These are phyloP conservation scores for Trichocladium uniseriatum DNA, from an alignment of 495 filamentous ascomycete species.

Conservation along the genomic window DNA sequence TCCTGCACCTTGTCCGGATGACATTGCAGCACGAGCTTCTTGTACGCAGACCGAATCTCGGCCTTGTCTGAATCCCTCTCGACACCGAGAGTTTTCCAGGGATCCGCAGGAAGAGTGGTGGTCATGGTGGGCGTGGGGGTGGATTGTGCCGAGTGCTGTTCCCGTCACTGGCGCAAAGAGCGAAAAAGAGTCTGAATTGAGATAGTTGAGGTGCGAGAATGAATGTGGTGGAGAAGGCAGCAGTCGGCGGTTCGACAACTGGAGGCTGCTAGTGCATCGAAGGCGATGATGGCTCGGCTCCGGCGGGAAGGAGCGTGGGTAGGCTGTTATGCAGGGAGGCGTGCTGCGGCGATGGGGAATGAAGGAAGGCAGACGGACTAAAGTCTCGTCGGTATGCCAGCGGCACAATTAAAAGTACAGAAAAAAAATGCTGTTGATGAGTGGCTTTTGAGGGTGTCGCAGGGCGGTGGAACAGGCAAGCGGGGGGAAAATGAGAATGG, in stretches of 20 bases:
- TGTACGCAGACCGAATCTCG: slow-evolving; percentile 72
- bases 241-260: slow-evolving; percentile 19
- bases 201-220: slow-evolving; percentile 9
- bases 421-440: slow-evolving; percentile 4
- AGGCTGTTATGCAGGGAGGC: slow-evolving; percentile 17
- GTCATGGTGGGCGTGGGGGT: slow-evolving; percentile 44
- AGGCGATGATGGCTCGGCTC: slow-evolving; percentile 12
- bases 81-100: slow-evolving; percentile 74
- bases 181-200: neutral
- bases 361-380: slow-evolving; percentile 8
- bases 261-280: slow-evolving; percentile 32
- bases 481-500: slow-evolving; percentile 1
- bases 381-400: neutral
- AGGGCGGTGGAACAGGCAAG: slow-evolving; percentile 8
- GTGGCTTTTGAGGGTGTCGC: slow-evolving; percentile 3
- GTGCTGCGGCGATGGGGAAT: slow-evolving; percentile 18
- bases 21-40: slow-evolving; percentile 85
- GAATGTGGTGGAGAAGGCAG: slow-evolving; percentile 10
- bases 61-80: slow-evolving; percentile 60
- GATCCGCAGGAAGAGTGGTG: slow-evolving; percentile 59
- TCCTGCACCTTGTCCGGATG: slow-evolving; percentile 90
- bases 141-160: neutral
- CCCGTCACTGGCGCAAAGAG: slow-evolving; percentile 5
- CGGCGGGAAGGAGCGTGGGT: slow-evolving; percentile 11
- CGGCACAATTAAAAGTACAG: slow-evolving; percentile 7